These are phyloP conservation scores for Allium cepa DNA, from an alignment of 106 monocot species.

Conservation along the genomic window DNA sequence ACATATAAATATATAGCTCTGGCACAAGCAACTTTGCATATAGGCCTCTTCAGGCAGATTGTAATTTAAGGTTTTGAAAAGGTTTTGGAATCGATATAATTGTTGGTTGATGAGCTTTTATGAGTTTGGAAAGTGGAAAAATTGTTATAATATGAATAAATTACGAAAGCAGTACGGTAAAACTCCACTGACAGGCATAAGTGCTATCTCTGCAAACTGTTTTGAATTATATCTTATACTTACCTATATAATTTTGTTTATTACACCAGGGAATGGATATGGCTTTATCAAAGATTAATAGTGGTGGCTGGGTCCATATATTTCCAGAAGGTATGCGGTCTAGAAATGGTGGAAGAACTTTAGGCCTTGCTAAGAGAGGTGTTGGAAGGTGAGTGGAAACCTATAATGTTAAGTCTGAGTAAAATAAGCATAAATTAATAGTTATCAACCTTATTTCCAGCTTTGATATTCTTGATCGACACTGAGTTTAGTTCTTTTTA, in stretches of 20 bases:
- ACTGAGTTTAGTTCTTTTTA: background rate
- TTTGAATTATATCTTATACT: background rate
- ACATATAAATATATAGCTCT: no score
- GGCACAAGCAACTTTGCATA: no score
- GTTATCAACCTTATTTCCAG: no score
- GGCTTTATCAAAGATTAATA: constrained; percentile 83
- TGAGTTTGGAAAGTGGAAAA: background rate
- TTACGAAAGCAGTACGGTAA: no score
- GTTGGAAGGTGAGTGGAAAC: constrained; percentile 59
- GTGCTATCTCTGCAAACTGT: background rate
- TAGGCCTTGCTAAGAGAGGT: constrained; percentile 73
- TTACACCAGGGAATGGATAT: constrained; percentile 77
- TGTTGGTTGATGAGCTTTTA: background rate
- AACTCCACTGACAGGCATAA: background rate
- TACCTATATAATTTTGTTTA: background rate
- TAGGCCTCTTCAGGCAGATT: no score
- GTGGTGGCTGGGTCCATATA: constrained; percentile 97
- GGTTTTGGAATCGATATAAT: background rate
- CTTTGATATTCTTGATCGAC: no score
- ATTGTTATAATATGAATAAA: no score
- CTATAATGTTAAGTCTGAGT: background rate
- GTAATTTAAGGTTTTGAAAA: no score
- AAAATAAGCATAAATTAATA: background rate
- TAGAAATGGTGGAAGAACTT: constrained; percentile 73
- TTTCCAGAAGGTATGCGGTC: constrained; percentile 96